A percentile compares a stretch with the other conserved stretches of the same genome.
These are phyloP conservation scores for Trichoderma erinaceum DNA, from an alignment of 495 filamentous ascomycete genomes.

Conservation along the genomic window DNA sequence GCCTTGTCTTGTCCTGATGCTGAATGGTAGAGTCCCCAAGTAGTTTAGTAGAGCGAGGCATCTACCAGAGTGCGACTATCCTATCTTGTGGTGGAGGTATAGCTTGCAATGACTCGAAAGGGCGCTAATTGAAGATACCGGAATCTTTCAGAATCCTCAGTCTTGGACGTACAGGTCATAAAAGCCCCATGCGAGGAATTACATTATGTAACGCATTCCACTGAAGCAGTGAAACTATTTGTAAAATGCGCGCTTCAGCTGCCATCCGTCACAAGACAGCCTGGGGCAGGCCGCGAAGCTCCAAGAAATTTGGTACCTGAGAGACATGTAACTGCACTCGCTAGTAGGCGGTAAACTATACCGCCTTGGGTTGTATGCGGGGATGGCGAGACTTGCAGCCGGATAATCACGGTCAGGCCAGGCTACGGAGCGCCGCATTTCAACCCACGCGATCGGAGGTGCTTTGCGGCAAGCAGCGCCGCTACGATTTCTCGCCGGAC, in stretches of 20 bases:
- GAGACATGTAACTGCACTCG: too few relatives aligned
- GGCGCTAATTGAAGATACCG: not conserved
- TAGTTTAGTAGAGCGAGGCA: too few relatives aligned
- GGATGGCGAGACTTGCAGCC: not conserved
- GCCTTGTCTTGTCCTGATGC: too few relatives aligned
- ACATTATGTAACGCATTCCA: not conserved
- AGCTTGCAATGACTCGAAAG: not conserved
- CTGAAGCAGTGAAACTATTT: not conserved
- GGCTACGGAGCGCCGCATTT: not conserved
- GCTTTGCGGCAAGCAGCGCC: not conserved
- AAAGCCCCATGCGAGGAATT: not conserved
- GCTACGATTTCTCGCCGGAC: not conserved
- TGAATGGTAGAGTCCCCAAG: too few relatives aligned
- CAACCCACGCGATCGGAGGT: not conserved
- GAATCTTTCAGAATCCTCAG: not conserved
- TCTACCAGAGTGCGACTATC: too few relatives aligned
- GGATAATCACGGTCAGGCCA: slow-evolving; percentile 1
- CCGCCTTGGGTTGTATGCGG: not conserved
- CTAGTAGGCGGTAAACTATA: not conserved
- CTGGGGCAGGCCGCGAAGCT: too few relatives aligned
- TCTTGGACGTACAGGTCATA: not conserved
- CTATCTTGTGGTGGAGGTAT: too few relatives aligned
- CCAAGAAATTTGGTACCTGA: too few relatives aligned
- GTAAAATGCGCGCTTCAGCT: not conserved
- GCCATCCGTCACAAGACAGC: too few relatives aligned